Percentiles rank a stretch among this genome's conserved stretches.
phyloP scores from a whole-genome alignment of 306 rosid species.

The Rosa chinensis region DNA sequence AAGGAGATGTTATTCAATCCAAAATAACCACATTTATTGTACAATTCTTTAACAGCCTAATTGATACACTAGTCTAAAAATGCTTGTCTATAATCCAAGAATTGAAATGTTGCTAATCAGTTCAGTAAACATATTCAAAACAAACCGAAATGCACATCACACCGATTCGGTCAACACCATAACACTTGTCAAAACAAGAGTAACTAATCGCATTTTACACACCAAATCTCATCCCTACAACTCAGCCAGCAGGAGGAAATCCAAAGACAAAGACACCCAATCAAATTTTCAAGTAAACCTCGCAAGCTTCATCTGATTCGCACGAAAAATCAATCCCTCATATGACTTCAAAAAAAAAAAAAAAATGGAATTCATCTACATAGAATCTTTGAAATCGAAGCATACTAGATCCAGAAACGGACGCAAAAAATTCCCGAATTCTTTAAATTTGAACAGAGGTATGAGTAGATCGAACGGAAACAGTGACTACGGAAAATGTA shows the following conservation, averaged over 20 bases:
- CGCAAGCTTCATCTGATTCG: background rate
- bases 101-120: background rate
- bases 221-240: background rate
- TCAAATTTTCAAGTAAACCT: background rate
- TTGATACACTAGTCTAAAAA: background rate
- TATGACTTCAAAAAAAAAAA: background rate
- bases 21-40: background rate
- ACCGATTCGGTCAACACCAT: background rate
- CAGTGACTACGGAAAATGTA: background rate
- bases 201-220: background rate
- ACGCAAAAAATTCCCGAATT: background rate
- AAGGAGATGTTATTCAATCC: background rate
- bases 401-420: slow-evolving; percentile 12
- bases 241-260: background rate
- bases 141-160: background rate
- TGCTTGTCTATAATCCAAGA: background rate
- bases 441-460: background rate
- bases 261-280: background rate
- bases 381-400: background rate
- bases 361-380: background rate
- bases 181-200: background rate
- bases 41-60: background rate
- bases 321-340: background rate
- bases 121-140: background rate
- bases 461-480: slow-evolving; percentile 1